Conservation (phyloP, 148 eudicot genomes). For the Tetragonia tetragonoides region DNA sequence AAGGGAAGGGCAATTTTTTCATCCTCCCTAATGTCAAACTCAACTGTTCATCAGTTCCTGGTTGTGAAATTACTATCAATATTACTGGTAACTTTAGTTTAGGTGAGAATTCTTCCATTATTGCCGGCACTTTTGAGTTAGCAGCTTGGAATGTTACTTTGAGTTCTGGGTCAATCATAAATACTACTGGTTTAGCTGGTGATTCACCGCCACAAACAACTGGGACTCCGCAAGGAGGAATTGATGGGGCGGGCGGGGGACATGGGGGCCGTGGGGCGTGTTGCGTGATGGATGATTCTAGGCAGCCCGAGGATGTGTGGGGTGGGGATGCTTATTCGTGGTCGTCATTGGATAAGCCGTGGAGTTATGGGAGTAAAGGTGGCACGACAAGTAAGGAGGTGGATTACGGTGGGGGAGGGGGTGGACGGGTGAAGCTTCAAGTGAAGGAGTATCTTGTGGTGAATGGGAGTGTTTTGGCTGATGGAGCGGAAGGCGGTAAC, state of each 20-base stretch:
- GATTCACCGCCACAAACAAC: conserved; percentile 76
- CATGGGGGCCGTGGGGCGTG: conserved; percentile 93
- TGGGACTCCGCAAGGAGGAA: conserved; percentile 67
- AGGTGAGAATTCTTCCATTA: conserved; percentile 63
- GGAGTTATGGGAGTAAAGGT: conserved; percentile 92
- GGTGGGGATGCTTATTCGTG: conserved; percentile 95
- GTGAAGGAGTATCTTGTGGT: conserved; percentile 51
- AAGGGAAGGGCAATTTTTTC: conserved; percentile 79
- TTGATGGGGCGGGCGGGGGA: conserved; percentile 94
- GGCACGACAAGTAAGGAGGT: conserved; percentile 80
- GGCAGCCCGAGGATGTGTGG: conserved; percentile 84
- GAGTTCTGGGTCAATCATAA: conserved; percentile 57
- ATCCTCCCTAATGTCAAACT: conserved; percentile 66
- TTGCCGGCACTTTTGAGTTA: conserved; percentile 60
- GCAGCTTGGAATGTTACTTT: conserved; percentile 61
- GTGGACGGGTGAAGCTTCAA: conserved; percentile 65
- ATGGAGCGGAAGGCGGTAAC: conserved; percentile 79
- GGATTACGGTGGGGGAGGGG: conserved; percentile 95
- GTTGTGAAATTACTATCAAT: conserved; percentile 67
- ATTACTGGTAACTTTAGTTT: conserved; percentile 71
- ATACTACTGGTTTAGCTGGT: conserved; percentile 79
- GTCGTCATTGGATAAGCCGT: conserved; percentile 62
- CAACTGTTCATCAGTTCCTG: conserved; percentile 42
- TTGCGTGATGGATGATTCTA: conserved; percentile 54
- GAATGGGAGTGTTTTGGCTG: conserved; percentile 77